Percentiles rank a stretch among this genome's conserved stretches.
Conservation (phyloP, 1,284 basidiomycete species). For the Apiotrichum montevideense region DNA sequence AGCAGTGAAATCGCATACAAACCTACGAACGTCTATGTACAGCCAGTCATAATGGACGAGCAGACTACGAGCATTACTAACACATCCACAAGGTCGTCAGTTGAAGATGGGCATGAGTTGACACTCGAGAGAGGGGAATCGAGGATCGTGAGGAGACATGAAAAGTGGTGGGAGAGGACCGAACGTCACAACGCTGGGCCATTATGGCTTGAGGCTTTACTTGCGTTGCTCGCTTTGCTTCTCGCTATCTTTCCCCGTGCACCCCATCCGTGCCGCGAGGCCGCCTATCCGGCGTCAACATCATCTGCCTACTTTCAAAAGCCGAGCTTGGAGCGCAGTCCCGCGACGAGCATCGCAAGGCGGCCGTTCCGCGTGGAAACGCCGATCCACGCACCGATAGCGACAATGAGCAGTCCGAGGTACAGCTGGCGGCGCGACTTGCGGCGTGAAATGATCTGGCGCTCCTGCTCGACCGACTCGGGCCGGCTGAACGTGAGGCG, state of each 20-base stretch:
- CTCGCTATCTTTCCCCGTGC: not conserved
- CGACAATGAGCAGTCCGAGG: slow-evolving; percentile 10
- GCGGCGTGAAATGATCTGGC: slow-evolving; percentile 4
- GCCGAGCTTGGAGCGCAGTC: slow-evolving; percentile 4
- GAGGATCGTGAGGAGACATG: too few species aligned
- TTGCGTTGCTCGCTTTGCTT: too few species aligned
- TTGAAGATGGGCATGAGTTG: too few species aligned
- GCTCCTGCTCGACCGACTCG: slow-evolving; percentile 36
- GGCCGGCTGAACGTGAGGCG: slow-evolving; percentile 30
- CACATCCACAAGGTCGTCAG: too few species aligned
- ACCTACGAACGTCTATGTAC: too few species aligned
- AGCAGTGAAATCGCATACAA: too few species aligned
- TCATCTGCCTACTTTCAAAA: not conserved
- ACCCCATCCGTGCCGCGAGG: not conserved
- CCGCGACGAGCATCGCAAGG: not conserved
- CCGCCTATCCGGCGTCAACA: not conserved
- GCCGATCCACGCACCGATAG: slow-evolving; percentile 15
- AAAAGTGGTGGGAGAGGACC: too few species aligned
- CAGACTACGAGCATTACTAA: too few species aligned
- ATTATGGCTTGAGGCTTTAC: too few species aligned
- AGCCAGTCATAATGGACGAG: too few species aligned
- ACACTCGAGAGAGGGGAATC: too few species aligned
- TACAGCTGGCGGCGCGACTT: slow-evolving; percentile 8
- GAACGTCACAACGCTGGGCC: too few species aligned
- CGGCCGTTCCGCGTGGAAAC: not conserved